phyloP scores from a whole-genome alignment of 345 rosid genomes.

The Linum trigynum region DNA sequence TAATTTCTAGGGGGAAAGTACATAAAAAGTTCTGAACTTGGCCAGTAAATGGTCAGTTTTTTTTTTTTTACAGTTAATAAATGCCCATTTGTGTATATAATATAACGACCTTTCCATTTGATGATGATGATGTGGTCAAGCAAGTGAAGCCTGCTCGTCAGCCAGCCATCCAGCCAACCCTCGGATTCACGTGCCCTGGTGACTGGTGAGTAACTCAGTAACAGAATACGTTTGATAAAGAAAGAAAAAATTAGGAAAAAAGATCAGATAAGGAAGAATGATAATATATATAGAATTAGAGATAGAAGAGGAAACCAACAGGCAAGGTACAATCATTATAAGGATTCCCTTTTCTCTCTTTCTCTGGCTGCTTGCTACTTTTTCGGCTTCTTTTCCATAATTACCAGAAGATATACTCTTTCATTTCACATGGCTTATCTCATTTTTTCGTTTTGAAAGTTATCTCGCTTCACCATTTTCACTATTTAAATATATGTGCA shows the following conservation, averaged over 20 bases:
- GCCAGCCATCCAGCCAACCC: background rate
- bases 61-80: no score
- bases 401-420: background rate
- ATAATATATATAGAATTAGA: no score
- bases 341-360: conserved; percentile 1
- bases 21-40: background rate
- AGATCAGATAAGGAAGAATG: background rate
- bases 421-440: background rate
- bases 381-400: background rate
- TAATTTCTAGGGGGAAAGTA: background rate
- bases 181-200: conserved; percentile 35
- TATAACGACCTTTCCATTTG: background rate
- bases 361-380: background rate
- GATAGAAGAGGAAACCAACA: background rate
- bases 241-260: background rate
- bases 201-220: conserved; percentile 18
- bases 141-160: background rate
- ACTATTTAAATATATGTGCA: background rate
- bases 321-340: conserved; percentile 14
- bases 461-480: no score
- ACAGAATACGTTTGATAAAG: conserved; percentile 22
- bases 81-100: background rate
- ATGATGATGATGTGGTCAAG: background rate
- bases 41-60: background rate
- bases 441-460: background rate